Conservation (phyloP, 2,329 filamentous ascomycete species). For the Coniella vitis region DNA sequence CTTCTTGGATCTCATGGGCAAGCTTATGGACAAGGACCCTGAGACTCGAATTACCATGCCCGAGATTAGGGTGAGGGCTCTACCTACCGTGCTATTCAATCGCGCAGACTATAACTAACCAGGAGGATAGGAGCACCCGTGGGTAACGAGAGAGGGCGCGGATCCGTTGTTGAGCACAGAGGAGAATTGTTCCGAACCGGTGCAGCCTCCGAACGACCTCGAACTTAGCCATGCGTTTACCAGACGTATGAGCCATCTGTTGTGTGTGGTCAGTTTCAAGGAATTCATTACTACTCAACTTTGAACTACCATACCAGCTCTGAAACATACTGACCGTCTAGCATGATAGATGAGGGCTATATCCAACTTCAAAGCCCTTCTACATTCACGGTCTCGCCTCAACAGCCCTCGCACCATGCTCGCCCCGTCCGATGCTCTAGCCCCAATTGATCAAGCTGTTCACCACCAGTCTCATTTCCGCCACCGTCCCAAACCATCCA, state of each 20-base stretch:
- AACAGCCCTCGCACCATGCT: constrained; percentile 24
- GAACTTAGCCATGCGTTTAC: constrained; percentile 91
- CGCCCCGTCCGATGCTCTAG: constrained; percentile 20
- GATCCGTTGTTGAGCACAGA: constrained; percentile 74
- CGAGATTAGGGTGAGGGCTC: constrained; percentile 67
- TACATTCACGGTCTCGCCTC: constrained; percentile 27
- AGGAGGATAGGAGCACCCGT: constrained; percentile 68
- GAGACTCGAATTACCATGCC: constrained; percentile 75
- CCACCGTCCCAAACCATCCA: constrained; percentile 9
- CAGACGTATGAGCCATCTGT: constrained; percentile 75
- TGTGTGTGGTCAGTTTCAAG: constrained; percentile 62
- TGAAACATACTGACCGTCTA: neutral
- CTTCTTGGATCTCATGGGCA: constrained; percentile 68
- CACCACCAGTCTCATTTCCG: neutral
- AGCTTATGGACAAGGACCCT: constrained; percentile 78
- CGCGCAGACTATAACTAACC: constrained; percentile 17
- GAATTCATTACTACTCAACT: neutral
- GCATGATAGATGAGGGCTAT: constrained; percentile 69
- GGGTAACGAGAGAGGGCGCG: constrained; percentile 76
- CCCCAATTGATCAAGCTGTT: constrained; percentile 19
- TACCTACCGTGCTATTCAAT: neutral
- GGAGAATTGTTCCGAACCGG: constrained; percentile 76
- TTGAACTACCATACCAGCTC: neutral
- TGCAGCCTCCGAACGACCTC: constrained; percentile 80
- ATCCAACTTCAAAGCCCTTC: constrained; percentile 73